These are phyloP conservation scores for Penicillium sp. DNA, from an alignment of 2,329 filamentous ascomycete genomes.

Conservation along the genomic window DNA sequence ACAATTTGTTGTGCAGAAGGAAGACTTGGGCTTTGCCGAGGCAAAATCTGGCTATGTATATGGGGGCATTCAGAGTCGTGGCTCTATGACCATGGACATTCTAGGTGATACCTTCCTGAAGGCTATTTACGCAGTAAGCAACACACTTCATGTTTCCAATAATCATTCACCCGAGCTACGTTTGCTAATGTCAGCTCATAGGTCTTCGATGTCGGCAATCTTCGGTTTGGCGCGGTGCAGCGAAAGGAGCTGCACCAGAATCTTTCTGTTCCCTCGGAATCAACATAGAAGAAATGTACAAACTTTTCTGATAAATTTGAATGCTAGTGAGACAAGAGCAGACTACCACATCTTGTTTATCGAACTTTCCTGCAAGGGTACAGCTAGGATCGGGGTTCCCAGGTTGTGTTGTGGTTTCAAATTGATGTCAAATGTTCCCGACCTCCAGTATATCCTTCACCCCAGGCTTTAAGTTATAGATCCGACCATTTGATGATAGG, in stretches of 20 bases:
- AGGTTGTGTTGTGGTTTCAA: not conserved
- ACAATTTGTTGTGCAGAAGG: conserved; percentile 62
- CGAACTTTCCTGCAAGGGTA: not conserved
- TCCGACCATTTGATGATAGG: conserved; percentile 19
- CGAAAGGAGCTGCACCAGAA: conserved; percentile 46
- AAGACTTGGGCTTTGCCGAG: conserved; percentile 62
- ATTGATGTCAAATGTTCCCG: not conserved
- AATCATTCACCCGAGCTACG: conserved; percentile 4
- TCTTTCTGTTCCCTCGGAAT: conserved; percentile 15
- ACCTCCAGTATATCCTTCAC: not conserved
- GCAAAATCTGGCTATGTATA: conserved; percentile 59
- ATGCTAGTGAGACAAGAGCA: too few species aligned
- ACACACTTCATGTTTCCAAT: not conserved
- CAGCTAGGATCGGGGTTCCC: too few species aligned
- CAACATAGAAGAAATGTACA: not conserved
- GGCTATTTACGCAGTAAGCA: conserved; percentile 62
- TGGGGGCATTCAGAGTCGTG: conserved; percentile 66
- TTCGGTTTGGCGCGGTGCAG: conserved; percentile 61
- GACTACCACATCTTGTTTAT: too few species aligned
- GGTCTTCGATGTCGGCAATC: conserved; percentile 65
- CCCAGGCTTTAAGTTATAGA: not conserved
- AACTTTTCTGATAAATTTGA: too few species aligned
- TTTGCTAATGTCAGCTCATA: conserved; percentile 23
- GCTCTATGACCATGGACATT: conserved; percentile 62
- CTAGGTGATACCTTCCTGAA: conserved; percentile 66